phyloP scores from a whole-genome alignment of 768 basidiomycete genomes.

The Gautieria morchelliformis region DNA sequence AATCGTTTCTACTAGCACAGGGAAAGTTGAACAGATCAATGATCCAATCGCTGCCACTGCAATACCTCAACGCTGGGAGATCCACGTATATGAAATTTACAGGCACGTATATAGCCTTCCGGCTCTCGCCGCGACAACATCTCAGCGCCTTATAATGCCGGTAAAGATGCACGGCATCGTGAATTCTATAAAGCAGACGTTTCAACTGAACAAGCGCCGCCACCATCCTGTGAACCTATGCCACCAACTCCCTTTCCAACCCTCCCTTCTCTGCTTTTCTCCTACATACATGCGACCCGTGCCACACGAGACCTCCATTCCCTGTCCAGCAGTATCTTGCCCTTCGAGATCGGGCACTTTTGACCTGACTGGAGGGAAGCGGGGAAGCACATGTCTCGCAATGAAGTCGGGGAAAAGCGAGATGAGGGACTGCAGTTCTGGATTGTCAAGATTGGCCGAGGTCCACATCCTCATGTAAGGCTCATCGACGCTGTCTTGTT shows the following conservation, averaged over 20 bases:
- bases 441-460: conserved; percentile 67
- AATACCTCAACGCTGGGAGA: not conserved
- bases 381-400: conserved; percentile 56
- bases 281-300: conserved; percentile 84
- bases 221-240: conserved; percentile 71
- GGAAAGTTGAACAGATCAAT: not conserved
- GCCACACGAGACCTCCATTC: conserved; percentile 56
- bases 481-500: conserved; percentile 28
- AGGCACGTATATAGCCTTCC: not conserved
- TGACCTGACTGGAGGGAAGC: conserved; percentile 38
- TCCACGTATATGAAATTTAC: too few species aligned
- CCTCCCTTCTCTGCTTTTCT: conserved; percentile 43
- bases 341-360: conserved; percentile 57
- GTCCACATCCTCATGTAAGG: conserved; percentile 67
- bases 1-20: not conserved
- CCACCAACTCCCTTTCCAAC: conserved; percentile 77
- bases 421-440: conserved; percentile 60
- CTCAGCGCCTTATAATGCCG: not conserved
- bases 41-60: not conserved
- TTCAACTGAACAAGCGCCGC: conserved; percentile 65
- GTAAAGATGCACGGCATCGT: not conserved
- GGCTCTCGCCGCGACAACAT: not conserved
- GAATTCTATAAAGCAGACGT: not conserved
- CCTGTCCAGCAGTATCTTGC: conserved; percentile 43
- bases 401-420: conserved; percentile 73